These are phyloP conservation scores for Trichoderma koningii DNA, from an alignment of 2,329 filamentous ascomycete species.

Conservation along the genomic window DNA sequence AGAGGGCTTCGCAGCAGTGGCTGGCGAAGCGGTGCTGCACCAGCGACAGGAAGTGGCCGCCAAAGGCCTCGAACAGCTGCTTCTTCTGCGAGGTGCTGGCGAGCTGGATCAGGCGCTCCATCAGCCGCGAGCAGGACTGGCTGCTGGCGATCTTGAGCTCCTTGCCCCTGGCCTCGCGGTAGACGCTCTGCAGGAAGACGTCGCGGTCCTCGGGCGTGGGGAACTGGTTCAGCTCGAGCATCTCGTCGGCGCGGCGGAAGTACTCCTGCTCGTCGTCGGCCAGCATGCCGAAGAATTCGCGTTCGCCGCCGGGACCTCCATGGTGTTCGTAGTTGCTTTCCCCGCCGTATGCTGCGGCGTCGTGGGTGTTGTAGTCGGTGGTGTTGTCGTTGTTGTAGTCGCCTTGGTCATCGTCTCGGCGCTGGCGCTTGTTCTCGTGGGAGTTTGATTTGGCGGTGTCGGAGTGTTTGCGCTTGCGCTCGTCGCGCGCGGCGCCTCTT, in stretches of 20 bases:
- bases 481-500: slow-evolving; percentile 43
- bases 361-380: slow-evolving; percentile 29
- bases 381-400: slow-evolving; percentile 30
- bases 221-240: slow-evolving; percentile 89
- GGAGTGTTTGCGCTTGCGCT: slow-evolving; percentile 45
- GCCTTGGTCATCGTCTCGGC: slow-evolving; percentile 31
- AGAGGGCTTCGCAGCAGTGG: slow-evolving; percentile 94
- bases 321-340: slow-evolving; percentile 29
- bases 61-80: slow-evolving; percentile 81
- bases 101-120: slow-evolving; percentile 87
- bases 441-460: slow-evolving; percentile 34
- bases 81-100: slow-evolving; percentile 81
- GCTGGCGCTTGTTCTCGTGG: slow-evolving; percentile 36
- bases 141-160: slow-evolving; percentile 95
- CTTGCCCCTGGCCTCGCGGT: slow-evolving; percentile 83
- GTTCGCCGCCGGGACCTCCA: slow-evolving; percentile 49
- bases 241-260: slow-evolving; percentile 84
- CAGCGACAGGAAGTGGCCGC: slow-evolving; percentile 81
- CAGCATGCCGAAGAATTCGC: slow-evolving; percentile 89
- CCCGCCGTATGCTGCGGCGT: slow-evolving; percentile 32
- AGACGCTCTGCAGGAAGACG: slow-evolving; percentile 78
- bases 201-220: slow-evolving; percentile 70
- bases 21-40: slow-evolving; percentile 96
- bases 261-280: slow-evolving; percentile 94
- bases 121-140: slow-evolving; percentile 88